Evolutionary conservation across 2,329 filamentous ascomycete genomes (phyloP), one percentile per base, ranked within the genome.

Genomic region (Juglanconis sp.): DNA sequence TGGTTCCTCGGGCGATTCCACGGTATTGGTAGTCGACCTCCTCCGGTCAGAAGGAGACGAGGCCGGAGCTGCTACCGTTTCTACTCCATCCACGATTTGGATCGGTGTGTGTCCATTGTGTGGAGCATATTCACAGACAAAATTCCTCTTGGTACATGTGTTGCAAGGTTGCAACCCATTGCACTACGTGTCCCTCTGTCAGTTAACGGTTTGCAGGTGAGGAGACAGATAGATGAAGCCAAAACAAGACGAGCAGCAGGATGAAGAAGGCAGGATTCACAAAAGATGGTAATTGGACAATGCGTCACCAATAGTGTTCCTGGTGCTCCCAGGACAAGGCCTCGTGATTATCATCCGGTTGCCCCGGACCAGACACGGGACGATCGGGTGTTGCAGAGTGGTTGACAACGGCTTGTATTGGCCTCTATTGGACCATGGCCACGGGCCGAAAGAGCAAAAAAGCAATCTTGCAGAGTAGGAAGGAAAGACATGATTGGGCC

Each of bases 121-220:
- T 15, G 57, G n/a, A n/a, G 72, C 72, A 66, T 82, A 83, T 34
- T 72, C 66, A 65, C 80, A 83, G 4, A 65, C 68, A 58, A 80
- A 69, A 24, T 68, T 73, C 69, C 82, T 79, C 72, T 84, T 86
- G 49, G 76, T 73, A 71, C 85, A 88, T 31, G 81, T 83, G 61
- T 78, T 79, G 71, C 85, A 88, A 42, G 84, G 84, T 55, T 75
- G 77, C 51, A 77, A 68, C 32, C 84, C 84, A 71, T 87, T 84
- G 71, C 84, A 87, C 84, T 87, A 62, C 58, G n/a, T 5, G 38
- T 17, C 49, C 34, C 6, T 30, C 7, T 8, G n/a, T 31, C 13
- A 47, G 38, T 13, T 7, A 7, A 51, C 13, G 24, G 30, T n/a
- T 13, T 10, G 34, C 46, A 49, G 10, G 46, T 10, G 13, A 44